These are phyloP conservation scores for Brasenia schreberi DNA, from an alignment of 164 flowering plant species.

Conservation along the genomic window DNA sequence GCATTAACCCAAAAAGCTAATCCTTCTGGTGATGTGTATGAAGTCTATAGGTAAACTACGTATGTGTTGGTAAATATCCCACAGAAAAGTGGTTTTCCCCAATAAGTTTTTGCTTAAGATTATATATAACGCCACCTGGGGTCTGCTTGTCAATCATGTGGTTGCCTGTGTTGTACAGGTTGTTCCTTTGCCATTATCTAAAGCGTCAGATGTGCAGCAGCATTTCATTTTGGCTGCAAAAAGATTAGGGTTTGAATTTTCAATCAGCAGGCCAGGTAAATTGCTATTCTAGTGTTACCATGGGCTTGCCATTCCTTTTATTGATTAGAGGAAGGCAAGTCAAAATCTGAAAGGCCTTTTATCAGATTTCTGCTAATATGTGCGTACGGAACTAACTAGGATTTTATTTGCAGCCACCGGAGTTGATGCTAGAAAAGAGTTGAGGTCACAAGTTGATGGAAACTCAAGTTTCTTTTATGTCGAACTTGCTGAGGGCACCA, in stretches of 20 bases:
- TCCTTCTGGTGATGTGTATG: too few relatives aligned
- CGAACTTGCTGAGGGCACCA: constrained; percentile 72
- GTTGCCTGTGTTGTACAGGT: too few relatives aligned
- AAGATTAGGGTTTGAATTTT: constrained; percentile 64
- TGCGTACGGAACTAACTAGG: background rate
- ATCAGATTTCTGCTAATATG: background rate
- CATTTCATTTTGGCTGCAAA: constrained; percentile 66
- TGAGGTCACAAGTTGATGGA: constrained; percentile 32
- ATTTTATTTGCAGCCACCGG: background rate
- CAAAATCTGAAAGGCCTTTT: background rate
- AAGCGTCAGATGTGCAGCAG: constrained; percentile 33
- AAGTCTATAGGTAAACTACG: too few relatives aligned
- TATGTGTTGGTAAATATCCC: too few relatives aligned
- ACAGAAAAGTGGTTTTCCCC: too few relatives aligned
- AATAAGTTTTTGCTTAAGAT: too few relatives aligned
- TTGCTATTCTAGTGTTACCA: background rate
- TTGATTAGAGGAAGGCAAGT: background rate
- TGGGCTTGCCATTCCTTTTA: background rate
- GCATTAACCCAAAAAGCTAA: too few relatives aligned
- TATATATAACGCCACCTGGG: too few relatives aligned
- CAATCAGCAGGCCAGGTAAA: constrained; percentile 41
- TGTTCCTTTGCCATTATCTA: constrained; percentile 69
- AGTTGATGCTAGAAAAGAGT: constrained; percentile 21
- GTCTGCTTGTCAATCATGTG: too few relatives aligned
- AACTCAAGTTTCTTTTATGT: constrained; percentile 58